Evolutionary conservation across 2,329 filamentous ascomycete species (phyloP), one percentile per base, ranked within the genome.

Genomic region (Alternaria consortialis): DNA sequence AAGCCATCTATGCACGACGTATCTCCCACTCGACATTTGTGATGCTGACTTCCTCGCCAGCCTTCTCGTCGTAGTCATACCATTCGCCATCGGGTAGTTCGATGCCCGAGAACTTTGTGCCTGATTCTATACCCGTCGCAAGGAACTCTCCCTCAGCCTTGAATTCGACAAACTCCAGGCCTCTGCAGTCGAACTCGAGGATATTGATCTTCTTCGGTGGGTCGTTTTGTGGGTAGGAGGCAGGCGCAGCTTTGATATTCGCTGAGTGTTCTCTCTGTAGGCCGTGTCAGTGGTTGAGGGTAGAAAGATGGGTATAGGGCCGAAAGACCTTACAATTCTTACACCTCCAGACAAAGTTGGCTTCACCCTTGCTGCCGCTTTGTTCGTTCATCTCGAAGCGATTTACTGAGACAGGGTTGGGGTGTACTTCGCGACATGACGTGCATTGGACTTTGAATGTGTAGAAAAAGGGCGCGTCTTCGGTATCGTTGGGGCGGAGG

Each of bases 321-420:
- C 66, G 64, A 70, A 61, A 64, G 69, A 95, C 93, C 87, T 95
- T 96, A 89, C 95, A 99, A 77, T 95, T 94, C 81, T 96, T 97
- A 86, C 95, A 99, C 79, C 89, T 94, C 94, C 95, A 99, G n/a
- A 99, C 95, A 80, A 99, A 99, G 80, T 98, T 98, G 63, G 95
- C 95, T 80, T 98, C 94, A 67, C 95, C 95, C 74, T 93, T 88
- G 79, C 94, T 97, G 36, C 94, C 94, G 66, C 92, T 95, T 79
- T 97, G 89, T 67, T 97, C 93, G 76, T 96, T 94, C 74, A 84
- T 86, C 77, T 98, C 94, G 84, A 96, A 97, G 65, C 94, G 91
- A 81, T 87, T 97, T 66, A 98, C 87, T 58, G 89, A 90, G 53
- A 99, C 88, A 82, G 87, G 89, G 72, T 97, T 99, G 11, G 91